phyloP scores from a whole-genome alignment of 352 stramenopile genomes.

The Pythium angustatum region DNA sequence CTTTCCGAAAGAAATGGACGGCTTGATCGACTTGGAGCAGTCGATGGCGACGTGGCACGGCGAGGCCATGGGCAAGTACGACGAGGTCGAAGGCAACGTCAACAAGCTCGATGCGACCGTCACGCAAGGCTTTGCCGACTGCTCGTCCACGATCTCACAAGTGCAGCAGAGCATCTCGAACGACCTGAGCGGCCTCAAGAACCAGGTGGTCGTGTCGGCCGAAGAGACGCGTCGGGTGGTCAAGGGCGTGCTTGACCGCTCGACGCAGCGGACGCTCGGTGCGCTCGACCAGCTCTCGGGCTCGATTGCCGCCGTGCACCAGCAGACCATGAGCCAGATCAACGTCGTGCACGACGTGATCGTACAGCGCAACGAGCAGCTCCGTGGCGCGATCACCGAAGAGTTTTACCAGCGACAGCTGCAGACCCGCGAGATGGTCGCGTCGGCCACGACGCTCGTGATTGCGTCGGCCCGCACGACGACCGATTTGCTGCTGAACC shows the following conservation, averaged over 20 bases:
- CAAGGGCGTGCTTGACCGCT: background rate
- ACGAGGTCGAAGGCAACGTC: background rate
- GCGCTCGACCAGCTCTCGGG: background rate
- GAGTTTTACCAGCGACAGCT: background rate
- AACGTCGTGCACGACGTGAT: background rate
- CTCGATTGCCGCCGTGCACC: background rate
- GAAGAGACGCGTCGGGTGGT: background rate
- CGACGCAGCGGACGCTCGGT: background rate
- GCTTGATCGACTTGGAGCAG: background rate
- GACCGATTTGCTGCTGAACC: background rate
- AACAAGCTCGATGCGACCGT: background rate
- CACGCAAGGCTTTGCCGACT: background rate
- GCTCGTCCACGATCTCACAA: background rate
- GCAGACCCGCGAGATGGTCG: background rate
- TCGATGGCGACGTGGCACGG: background rate
- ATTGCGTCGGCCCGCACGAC: background rate
- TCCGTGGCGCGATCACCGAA: background rate
- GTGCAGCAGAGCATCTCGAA: background rate
- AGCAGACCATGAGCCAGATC: background rate
- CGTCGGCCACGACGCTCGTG: background rate
- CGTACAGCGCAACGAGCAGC: background rate
- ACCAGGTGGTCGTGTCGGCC: background rate
- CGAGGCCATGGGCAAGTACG: background rate
- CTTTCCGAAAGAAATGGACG: background rate
- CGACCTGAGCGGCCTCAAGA: background rate